phyloP scores from a whole-genome alignment of 2,329 filamentous ascomycete genomes.

The Verticillium zaregamsianum region DNA sequence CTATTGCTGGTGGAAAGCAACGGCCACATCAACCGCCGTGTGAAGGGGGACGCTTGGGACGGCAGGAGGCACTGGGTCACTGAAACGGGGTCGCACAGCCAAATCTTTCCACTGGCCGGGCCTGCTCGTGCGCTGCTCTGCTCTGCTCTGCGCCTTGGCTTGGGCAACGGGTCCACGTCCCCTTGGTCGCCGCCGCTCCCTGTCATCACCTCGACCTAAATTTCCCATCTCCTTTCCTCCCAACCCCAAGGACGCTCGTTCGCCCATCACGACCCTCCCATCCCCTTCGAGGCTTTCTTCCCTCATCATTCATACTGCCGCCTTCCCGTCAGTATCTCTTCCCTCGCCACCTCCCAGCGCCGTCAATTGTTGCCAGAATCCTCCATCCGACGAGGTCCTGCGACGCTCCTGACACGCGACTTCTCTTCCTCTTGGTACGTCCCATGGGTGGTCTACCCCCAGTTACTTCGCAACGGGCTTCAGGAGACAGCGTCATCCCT shows the following conservation, averaged over 20 bases:
- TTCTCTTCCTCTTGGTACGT: constrained; percentile 19
- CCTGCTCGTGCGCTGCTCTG: not conserved
- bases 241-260: constrained; percentile 2
- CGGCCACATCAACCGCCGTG: not conserved
- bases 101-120: not conserved
- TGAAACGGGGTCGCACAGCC: constrained; percentile 5
- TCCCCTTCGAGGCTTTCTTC: constrained; percentile 3
- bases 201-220: constrained; percentile 10
- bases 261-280: constrained; percentile 9
- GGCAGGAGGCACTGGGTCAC: constrained; percentile 1
- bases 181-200: not conserved
- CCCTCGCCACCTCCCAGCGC: not conserved
- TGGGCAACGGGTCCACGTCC: not conserved
- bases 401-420: constrained; percentile 32
- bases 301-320: constrained; percentile 13
- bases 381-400: constrained; percentile 10
- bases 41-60: not conserved
- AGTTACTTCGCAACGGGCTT: not conserved
- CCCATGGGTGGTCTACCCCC: not conserved
- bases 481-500: not conserved
- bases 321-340: constrained; percentile 2
- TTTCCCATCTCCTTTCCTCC: constrained; percentile 11
- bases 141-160: not conserved
- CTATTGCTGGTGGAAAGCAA: constrained; percentile 3
- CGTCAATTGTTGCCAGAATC: not conserved